Conservation (phyloP, 176 grass and related monocot species). For the Eleusine coracana region DNA sequence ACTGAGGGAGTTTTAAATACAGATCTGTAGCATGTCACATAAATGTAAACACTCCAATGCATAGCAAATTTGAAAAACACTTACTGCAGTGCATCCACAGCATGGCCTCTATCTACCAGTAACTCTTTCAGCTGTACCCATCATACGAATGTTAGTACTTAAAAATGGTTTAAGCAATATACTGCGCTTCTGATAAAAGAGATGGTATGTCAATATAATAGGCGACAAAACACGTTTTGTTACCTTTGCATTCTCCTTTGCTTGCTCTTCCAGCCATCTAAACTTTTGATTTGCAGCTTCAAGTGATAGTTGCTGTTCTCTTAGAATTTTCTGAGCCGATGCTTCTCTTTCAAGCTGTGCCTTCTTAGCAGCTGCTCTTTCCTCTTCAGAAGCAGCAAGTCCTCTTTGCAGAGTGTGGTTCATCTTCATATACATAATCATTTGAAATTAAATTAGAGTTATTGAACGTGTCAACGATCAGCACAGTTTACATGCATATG, state of each 20-base stretch:
- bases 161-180: background rate
- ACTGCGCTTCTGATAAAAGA: background rate
- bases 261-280: slow-evolving; percentile 62
- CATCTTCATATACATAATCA: slow-evolving; percentile 51
- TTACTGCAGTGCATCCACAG: slow-evolving; percentile 82
- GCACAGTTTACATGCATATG: background rate
- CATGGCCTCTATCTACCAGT: slow-evolving; percentile 58
- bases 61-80: background rate
- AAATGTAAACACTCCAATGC: background rate
- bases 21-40: too few species aligned
- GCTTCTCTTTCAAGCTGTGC: slow-evolving; percentile 57
- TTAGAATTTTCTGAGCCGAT: slow-evolving; percentile 46
- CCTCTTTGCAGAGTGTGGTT: slow-evolving; percentile 56
- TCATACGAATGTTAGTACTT: slow-evolving; percentile 20
- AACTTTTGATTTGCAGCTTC: slow-evolving; percentile 53
- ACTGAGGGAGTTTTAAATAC: too few species aligned
- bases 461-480: background rate
- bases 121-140: slow-evolving; percentile 71
- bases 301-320: slow-evolving; percentile 56
- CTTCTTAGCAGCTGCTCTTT: slow-evolving; percentile 51
- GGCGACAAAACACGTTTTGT: background rate
- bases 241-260: slow-evolving; percentile 73
- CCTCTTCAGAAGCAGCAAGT: slow-evolving; percentile 41
- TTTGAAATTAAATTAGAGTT: background rate
- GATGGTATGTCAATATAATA: background rate